Evolutionary conservation across 306 rosid species (phyloP).

Genomic region (Pterocarpus santalinus): DNA sequence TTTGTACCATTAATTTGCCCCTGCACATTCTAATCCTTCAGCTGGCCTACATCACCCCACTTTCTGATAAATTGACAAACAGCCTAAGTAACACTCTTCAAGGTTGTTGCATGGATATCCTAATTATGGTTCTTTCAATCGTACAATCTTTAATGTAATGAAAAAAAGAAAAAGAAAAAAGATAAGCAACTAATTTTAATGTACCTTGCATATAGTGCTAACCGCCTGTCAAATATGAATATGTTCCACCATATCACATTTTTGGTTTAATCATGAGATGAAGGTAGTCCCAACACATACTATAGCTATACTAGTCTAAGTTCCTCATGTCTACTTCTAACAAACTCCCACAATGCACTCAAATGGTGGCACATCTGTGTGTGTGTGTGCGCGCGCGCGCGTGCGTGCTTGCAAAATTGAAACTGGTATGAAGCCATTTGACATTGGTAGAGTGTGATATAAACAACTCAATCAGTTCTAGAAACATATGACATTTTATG

Average conservation of each 20-base stretch:
- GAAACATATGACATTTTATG: background rate
- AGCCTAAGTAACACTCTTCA: conserved; percentile 31
- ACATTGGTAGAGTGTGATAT: conserved; percentile 11
- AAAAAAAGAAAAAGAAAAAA: background rate
- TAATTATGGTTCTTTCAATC: conserved; percentile 11
- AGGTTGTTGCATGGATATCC: conserved; percentile 14
- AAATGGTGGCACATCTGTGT: background rate
- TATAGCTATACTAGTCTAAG: background rate
- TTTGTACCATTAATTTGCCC: background rate
- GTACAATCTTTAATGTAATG: background rate
- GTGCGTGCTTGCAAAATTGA: background rate
- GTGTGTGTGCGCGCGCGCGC: no score
- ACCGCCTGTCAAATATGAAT: background rate
- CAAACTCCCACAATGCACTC: background rate
- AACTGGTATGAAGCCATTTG: conserved; percentile 5
- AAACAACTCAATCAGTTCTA: background rate
- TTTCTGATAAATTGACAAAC: conserved; percentile 3
- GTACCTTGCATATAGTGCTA: background rate
- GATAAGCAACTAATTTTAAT: background rate
- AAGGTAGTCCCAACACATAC: background rate
- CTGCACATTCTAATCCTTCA: background rate
- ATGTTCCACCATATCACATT: background rate
- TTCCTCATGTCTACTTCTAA: background rate
- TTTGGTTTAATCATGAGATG: no score
- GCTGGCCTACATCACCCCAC: background rate